These are phyloP conservation scores for Pythium periplocum DNA, from an alignment of 352 stramenopile species.

Conservation along the genomic window DNA sequence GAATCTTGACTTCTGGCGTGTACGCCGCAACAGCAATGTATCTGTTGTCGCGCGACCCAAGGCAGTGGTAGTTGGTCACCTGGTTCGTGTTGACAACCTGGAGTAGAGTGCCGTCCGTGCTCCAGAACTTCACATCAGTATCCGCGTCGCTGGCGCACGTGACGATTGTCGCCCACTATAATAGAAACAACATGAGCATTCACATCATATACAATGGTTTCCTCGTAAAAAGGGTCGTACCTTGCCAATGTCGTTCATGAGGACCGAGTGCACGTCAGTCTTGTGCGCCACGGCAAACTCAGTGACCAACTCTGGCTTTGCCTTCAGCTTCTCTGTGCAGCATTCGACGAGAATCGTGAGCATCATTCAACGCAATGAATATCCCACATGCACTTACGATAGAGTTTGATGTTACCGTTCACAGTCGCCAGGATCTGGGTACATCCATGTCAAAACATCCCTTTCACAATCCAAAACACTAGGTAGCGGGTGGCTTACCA, in stretches of 20 bases:
- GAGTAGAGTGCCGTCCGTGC: slow-evolving; percentile 49
- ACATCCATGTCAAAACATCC: not conserved
- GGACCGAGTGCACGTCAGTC: slow-evolving; percentile 70
- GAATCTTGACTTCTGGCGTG: slow-evolving; percentile 81
- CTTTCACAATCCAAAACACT: not conserved
- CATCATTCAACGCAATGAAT: no score
- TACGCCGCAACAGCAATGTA: slow-evolving; percentile 78
- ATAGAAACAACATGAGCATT: not conserved
- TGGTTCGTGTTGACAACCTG: slow-evolving; percentile 80
- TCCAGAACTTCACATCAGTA: slow-evolving; percentile 85
- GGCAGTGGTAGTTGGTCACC: slow-evolving; percentile 73
- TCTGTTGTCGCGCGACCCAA: slow-evolving; percentile 77
- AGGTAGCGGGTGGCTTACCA: slow-evolving; percentile 23
- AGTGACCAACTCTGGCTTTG: slow-evolving; percentile 60
- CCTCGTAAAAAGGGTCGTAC: slow-evolving; percentile 15
- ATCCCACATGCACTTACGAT: slow-evolving; percentile 31
- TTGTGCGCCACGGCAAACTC: slow-evolving; percentile 67
- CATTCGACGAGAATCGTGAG: not conserved
- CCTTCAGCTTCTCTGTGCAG: slow-evolving; percentile 64
- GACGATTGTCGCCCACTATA: slow-evolving; percentile 69
- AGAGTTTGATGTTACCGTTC: slow-evolving; percentile 65
- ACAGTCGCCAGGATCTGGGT: slow-evolving; percentile 50
- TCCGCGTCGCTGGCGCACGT: slow-evolving; percentile 62
- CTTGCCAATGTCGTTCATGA: slow-evolving; percentile 80
- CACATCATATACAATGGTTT: slow-evolving; percentile 1